Base-by-base conservation (phyloP, 2,329 filamentous ascomycete genomes). In the Colletotrichum siamense region DNA sequence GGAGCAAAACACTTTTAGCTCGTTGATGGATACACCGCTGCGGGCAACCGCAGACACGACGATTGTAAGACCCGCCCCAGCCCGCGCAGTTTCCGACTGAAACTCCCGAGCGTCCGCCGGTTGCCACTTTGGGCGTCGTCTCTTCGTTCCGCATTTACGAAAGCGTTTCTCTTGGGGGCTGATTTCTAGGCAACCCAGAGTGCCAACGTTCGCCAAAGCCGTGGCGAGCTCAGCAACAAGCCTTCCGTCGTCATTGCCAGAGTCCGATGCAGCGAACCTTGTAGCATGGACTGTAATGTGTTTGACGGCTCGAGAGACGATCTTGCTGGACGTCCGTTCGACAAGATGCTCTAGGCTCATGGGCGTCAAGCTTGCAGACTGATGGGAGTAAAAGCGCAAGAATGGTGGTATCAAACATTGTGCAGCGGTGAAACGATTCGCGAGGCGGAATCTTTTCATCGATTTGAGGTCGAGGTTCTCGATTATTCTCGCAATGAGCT, bases 321-420 rank as follows among this genome's bases (percentile, higher is more conserved):
- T 18, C 44, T 52, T 52, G 22, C 55, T 59, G 15, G 55, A 26
- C 5, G 55, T 59, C 24, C 16, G 22, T 28, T 59, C 55, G 55
- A 59, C 1, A 0, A 59, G 7, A 52, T 24, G 44, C 44, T 22
- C 44, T 4, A 52, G 44, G 44, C 1, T 1, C 44, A 0, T 4
- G 3, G 55, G 8, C 5, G 55, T 59, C 26, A 26, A 59, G 24
- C 24, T 5, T 12, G 44, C 0, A 24, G 44, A 52, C 26, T 59
- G 55, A 10, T 59, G 0, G 1, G 15, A 8, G 55, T 26, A 59
- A 4, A 26, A 28, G 55, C 55, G 22, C 22, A 59, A 28, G 55
- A 59, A 59, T 6, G 13, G 55, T 4, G 55, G 55, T 28, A 28
- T 59, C 13, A 59, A 1, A 28, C 55, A 59, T 59, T 28, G 24